A percentile compares a stretch with the other conserved stretches of the same genome.
Conservation (phyloP, 345 rosid species). For the Gossypium mustelinum region DNA sequence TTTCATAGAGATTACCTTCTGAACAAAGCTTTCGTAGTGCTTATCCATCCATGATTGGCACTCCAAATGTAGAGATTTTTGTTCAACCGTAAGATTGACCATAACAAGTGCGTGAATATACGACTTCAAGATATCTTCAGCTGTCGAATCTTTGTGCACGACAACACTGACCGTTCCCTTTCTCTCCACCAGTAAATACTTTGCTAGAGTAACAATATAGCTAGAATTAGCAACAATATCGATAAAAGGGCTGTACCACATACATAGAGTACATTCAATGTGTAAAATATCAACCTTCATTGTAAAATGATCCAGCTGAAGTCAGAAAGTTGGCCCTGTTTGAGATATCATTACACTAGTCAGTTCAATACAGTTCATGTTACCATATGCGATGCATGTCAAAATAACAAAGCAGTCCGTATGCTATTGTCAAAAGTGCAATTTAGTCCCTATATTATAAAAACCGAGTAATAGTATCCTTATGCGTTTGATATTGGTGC, state of each 20-base stretch:
- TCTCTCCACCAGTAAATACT: conserved; percentile 57
- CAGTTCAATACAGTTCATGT: conserved; percentile 12
- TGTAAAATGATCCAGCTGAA: conserved; percentile 33
- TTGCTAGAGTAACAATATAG: conserved; percentile 37
- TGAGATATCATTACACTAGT: conserved; percentile 19
- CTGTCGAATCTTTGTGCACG: conserved; percentile 59
- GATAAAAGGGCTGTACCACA: no score
- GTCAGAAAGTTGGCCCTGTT: conserved; percentile 46
- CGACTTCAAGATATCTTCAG: conserved; percentile 66
- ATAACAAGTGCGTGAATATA: conserved; percentile 66
- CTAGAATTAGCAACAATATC: conserved; percentile 4
- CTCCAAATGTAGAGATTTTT: conserved; percentile 29
- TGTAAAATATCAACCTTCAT: conserved; percentile 36
- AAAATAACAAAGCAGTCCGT: background rate
- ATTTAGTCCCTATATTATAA: no score
- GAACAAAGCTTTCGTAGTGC: conserved; percentile 50
- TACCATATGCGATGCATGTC: background rate
- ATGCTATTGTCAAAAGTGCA: background rate
- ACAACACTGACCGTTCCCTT: conserved; percentile 41
- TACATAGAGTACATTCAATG: background rate
- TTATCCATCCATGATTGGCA: conserved; percentile 80
- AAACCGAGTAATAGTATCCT: background rate
- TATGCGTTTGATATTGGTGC: background rate
- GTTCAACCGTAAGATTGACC: conserved; percentile 30
- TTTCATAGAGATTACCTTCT: conserved; percentile 47